Evolutionary conservation across 2,329 filamentous ascomycete species (phyloP).

Genomic region (Sporothrix luriei): DNA sequence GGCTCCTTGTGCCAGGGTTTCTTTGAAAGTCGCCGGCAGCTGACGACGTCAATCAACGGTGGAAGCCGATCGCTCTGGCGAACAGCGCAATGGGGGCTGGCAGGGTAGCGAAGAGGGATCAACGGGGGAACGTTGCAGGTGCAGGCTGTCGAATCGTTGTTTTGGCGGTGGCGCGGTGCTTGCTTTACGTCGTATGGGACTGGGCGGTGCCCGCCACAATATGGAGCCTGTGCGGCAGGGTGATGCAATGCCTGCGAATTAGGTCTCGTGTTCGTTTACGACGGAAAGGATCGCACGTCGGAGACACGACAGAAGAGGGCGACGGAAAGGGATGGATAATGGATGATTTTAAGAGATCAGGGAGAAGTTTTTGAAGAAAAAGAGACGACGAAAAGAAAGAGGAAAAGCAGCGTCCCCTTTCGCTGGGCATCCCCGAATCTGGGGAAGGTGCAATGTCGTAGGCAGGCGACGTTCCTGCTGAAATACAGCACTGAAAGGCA

Average conservation of each 20-base stretch:
- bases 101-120: neutral
- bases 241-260: constrained; percentile 20
- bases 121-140: neutral
- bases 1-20: neutral
- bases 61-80: neutral
- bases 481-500: constrained; percentile 12
- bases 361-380: neutral
- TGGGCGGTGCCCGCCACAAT: constrained; percentile 1
- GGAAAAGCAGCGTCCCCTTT: neutral
- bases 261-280: constrained; percentile 18
- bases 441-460: neutral
- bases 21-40: constrained; percentile 4
- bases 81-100: neutral
- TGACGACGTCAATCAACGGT: neutral
- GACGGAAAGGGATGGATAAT: neutral
- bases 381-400: neutral
- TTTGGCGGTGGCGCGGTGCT: constrained; percentile 19
- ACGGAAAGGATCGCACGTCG: neutral
- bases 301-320: neutral
- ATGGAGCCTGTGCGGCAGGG: constrained; percentile 17
- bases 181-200: constrained; percentile 5
- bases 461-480: neutral
- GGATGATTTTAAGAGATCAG: neutral
- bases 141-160: neutral
- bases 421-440: neutral